phyloP scores from a whole-genome alignment of 2,329 filamentous ascomycete genomes.

The Lachnellula willkommii region DNA sequence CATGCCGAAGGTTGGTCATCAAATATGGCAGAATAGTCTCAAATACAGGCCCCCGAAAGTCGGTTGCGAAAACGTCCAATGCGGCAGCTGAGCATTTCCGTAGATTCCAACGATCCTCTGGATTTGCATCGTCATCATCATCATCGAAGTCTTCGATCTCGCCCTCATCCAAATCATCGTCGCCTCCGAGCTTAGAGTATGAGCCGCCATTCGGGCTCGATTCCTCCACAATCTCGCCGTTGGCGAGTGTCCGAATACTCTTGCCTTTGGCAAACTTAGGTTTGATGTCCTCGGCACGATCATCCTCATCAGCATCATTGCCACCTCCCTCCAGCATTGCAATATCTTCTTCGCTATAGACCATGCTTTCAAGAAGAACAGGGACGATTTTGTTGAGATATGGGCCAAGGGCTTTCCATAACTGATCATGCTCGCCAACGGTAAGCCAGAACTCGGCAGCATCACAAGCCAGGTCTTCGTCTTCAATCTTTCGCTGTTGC shows the following conservation, averaged over 20 bases:
- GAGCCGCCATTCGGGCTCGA: slow-evolving; percentile 49
- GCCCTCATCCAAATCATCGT: slow-evolving; percentile 79
- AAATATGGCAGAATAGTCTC: slow-evolving; percentile 88
- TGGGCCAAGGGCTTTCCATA: slow-evolving; percentile 71
- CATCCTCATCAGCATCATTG: slow-evolving; percentile 87
- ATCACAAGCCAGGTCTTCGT: slow-evolving; percentile 86
- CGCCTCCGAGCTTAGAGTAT: slow-evolving; percentile 54
- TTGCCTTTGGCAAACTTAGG: slow-evolving; percentile 80
- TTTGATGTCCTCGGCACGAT: slow-evolving; percentile 84
- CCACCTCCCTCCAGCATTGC: slow-evolving; percentile 75
- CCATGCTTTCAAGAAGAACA: slow-evolving; percentile 87
- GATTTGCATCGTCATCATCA: slow-evolving; percentile 72
- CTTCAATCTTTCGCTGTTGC: slow-evolving; percentile 76
- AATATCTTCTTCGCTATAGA: slow-evolving; percentile 93
- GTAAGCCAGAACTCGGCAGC: slow-evolving; percentile 97
- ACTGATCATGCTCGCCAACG: slow-evolving; percentile 76
- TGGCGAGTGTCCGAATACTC: slow-evolving; percentile 36
- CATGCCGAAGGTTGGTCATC: slow-evolving; percentile 79
- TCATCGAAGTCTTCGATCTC: slow-evolving; percentile 71
- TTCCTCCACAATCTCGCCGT: slow-evolving; percentile 43
- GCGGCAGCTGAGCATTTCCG: slow-evolving; percentile 96
- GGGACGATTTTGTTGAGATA: slow-evolving; percentile 83
- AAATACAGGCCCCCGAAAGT: slow-evolving; percentile 85
- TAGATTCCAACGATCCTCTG: slow-evolving; percentile 90
- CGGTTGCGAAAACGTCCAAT: slow-evolving; percentile 85